Evolutionary conservation across 2,329 filamentous ascomycete genomes (phyloP).

Genomic region (Xylaria sp.): DNA sequence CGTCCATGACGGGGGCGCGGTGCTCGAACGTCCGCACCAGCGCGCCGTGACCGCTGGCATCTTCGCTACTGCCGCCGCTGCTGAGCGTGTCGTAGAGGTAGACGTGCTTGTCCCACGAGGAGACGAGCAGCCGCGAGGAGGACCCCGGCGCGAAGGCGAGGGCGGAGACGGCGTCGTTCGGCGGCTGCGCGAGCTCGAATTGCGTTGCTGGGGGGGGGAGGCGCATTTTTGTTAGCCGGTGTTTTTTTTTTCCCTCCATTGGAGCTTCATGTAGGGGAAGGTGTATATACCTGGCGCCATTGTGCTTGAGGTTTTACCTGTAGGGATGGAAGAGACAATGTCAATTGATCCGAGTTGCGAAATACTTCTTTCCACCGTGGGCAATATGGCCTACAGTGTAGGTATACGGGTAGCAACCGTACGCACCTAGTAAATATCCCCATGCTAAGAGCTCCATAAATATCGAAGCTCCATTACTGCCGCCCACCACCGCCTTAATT

Average conservation of each 20-base stretch:
- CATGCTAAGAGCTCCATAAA: conserved; percentile 19
- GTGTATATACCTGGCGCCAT: conserved; percentile 31
- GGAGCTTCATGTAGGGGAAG: background rate
- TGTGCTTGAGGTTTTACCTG: background rate
- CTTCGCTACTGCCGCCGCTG: conserved; percentile 47
- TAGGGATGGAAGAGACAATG: background rate
- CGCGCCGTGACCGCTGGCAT: conserved; percentile 57
- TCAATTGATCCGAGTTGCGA: background rate
- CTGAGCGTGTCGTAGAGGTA: conserved; percentile 80
- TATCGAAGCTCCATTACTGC: conserved; percentile 19
- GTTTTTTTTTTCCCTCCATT: background rate
- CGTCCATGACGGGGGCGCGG: conserved; percentile 83
- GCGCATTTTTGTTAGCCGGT: conserved; percentile 25
- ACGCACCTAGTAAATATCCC: conserved; percentile 25
- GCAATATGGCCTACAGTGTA: no score
- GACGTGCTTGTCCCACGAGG: conserved; percentile 91
- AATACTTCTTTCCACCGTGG: no score
- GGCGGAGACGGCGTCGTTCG: conserved; percentile 83
- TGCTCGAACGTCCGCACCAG: conserved; percentile 77
- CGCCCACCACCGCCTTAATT: conserved; percentile 27
- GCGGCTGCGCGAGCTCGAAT: conserved; percentile 81
- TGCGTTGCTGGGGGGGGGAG: conserved; percentile 60
- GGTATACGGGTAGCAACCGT: no score
- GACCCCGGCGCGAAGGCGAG: conserved; percentile 81
- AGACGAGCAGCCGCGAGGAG: conserved; percentile 78